These are phyloP conservation scores for Chamaenerion angustifolium DNA, from an alignment of 345 rosid genomes.

Conservation along the genomic window DNA sequence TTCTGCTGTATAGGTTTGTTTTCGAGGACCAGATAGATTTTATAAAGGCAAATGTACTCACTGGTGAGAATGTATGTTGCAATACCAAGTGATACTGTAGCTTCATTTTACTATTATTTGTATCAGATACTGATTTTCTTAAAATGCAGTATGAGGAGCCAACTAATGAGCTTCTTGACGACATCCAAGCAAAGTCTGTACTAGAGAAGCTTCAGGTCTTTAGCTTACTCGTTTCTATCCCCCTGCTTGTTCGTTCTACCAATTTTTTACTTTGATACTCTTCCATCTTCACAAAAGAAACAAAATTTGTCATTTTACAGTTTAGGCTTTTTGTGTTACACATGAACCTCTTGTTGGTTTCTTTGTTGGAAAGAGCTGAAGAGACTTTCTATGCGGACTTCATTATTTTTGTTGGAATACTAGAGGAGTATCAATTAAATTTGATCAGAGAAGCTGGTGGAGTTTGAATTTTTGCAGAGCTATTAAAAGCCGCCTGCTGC, in stretches of 20 bases:
- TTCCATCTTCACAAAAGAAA: no score
- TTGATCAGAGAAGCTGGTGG: no score
- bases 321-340: no score
- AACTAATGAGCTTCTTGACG: constrained; percentile 26
- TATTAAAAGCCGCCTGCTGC: no score
- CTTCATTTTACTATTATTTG: constrained; percentile 5
- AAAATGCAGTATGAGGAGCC: constrained; percentile 37
- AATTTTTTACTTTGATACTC: no score
- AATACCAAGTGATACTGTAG: not conserved
- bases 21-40: constrained; percentile 96
- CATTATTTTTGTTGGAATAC: not conserved
- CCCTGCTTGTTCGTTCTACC: no score
- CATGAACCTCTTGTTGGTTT: not conserved
- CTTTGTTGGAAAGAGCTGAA: no score
- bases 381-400: no score
- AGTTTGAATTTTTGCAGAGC: no score
- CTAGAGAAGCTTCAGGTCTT: constrained; percentile 73
- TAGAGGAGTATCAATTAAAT: no score
- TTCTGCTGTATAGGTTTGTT: constrained; percentile 42
- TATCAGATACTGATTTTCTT: not conserved
- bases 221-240: not conserved
- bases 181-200: constrained; percentile 44
- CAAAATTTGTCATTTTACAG: no score
- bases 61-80: constrained; percentile 62
- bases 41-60: constrained; percentile 68